Evolutionary conservation across 805 yeast species (phyloP).

Genomic region (Zygosaccharomyces gambellarensis): DNA sequence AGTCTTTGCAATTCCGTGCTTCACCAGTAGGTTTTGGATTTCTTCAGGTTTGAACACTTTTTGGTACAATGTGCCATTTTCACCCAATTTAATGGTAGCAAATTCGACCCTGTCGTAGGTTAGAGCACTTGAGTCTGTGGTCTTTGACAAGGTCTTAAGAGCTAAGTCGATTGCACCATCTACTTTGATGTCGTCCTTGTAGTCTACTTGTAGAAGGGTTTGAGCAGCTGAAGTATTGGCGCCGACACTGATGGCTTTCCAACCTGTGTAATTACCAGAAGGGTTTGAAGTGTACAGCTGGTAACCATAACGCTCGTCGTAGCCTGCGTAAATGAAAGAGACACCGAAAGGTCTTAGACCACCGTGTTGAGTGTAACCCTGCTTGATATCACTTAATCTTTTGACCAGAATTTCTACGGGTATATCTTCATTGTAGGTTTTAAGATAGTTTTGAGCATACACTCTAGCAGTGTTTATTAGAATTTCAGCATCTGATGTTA

Average conservation of each 20-base stretch:
- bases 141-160: conserved; percentile 84
- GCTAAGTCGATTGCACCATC: conserved; percentile 83
- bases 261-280: conserved; percentile 94
- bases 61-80: conserved; percentile 51
- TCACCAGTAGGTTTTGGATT: conserved; percentile 67
- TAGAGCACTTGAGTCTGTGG: conserved; percentile 83
- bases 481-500: conserved; percentile 94
- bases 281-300: conserved; percentile 95
- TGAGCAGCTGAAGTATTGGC: conserved; percentile 96
- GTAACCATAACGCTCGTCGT: conserved; percentile 82
- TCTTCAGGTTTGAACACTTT: conserved; percentile 78
- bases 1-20: conserved; percentile 60
- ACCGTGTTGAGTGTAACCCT: conserved; percentile 98
- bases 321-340: conserved; percentile 92
- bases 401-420: conserved; percentile 92
- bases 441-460: conserved; percentile 76
- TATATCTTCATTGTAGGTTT: conserved; percentile 83
- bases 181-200: conserved; percentile 70
- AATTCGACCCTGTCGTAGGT: conserved; percentile 90
- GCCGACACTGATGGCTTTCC: conserved; percentile 97
- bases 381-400: conserved; percentile 86
- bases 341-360: conserved; percentile 99
- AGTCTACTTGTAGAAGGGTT: conserved; percentile 90
- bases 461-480: conserved; percentile 83
- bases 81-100: conserved; percentile 61